Base-by-base conservation (phyloP, 2,329 filamentous ascomycete species). In the Fusarium miscanthi region DNA sequence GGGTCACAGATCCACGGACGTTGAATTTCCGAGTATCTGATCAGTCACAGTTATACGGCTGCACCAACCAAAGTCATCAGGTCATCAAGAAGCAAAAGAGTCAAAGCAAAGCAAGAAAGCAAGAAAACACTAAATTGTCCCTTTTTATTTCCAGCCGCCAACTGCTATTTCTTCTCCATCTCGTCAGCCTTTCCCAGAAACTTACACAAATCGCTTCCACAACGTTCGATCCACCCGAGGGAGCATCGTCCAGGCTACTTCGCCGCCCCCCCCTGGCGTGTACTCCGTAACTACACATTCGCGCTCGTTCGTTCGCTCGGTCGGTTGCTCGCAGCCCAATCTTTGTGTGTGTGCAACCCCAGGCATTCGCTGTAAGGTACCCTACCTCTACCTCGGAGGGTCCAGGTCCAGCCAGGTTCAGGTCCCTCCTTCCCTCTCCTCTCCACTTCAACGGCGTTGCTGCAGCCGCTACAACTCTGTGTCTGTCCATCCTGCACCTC, bases 351-450 rank as follows among this genome's bases (percentile, higher is more conserved):
- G 65, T 63, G 52, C 59, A n/a, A 70, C 68, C 67, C 66, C 62
- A 71, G 62, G 59, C 62, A 46, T 60, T 71, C 58, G 62, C 70
- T 73, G 70, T 73, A 68, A 71, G 70, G 70, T 73, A 73, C 69
- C 54, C 60, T 71, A 73, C 69, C 43, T 58, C 60, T 31, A 17
- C 43, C 42, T 58, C 27, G 21, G 40, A 64, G 64, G 70, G 70
- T 62, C 66, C 69, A 64, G 37, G 59, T 43, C 31, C 43, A 46
- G 27, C 35, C 46, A 46, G 45, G 45, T 48, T 30, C 45, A 48
- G 27, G 14, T 33, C 56, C 45, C 48, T 56, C 52, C 70, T 48
- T 54, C 59, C 52, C 57, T 33, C 48, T 46, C 48, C 70, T 45
- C 62, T 66, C 67, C 69, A 65, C 59, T 70, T 60, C 70, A 74